Evolutionary conservation across 495 filamentous ascomycete genomes (phyloP), one percentile per base, ranked within the genome.

Genomic region (Chaetomium fimeti): DNA sequence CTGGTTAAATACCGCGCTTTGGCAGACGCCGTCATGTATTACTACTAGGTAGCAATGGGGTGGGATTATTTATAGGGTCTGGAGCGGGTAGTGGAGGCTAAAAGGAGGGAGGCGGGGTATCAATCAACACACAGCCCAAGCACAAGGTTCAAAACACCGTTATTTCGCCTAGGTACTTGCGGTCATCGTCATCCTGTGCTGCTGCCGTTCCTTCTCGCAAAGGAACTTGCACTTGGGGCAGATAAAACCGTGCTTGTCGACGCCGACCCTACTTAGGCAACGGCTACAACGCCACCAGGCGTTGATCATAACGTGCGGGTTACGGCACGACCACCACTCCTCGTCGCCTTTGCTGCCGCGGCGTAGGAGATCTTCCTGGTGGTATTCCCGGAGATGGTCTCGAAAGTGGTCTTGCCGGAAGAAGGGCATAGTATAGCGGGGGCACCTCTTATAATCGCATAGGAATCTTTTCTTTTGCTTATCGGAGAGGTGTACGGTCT

Each of bases 251-350:
- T 75, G 40, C 49, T 54, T 64, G 11, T 60, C 67, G 47, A 76
- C 66, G 16, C 62, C 25, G 20, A 82, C 76, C 24, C 76, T 75
- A 20, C 57, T 38, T 6, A 84, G 69, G 66, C 81, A 83, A 24
- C 70, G 72, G 22, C 73, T 69, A 61, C 82, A 84, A 9, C 82
- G 72, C 80, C 80, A 84, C 77, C 81, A 79, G 7, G 71, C 70
- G 18, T n/a, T n/a, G 12, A 60, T 36, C 53, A 83, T 65, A 5
- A 68, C 69, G 29, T 25, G 11, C 2, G 40, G 18, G 16, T 65
- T 43, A 58, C 69, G 61, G 8, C 29, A 25, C 27, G 18, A 24
- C 72, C 73, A 74, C 64, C 66, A 73, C 18, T 51, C 53, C 2
- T n/a, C n/a, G 25, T 71, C 68, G 11, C 36, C 63, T 56, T 48